These are phyloP conservation scores for Volvox africanus DNA, from an alignment of 139 green algal species.

Conservation along the genomic window DNA sequence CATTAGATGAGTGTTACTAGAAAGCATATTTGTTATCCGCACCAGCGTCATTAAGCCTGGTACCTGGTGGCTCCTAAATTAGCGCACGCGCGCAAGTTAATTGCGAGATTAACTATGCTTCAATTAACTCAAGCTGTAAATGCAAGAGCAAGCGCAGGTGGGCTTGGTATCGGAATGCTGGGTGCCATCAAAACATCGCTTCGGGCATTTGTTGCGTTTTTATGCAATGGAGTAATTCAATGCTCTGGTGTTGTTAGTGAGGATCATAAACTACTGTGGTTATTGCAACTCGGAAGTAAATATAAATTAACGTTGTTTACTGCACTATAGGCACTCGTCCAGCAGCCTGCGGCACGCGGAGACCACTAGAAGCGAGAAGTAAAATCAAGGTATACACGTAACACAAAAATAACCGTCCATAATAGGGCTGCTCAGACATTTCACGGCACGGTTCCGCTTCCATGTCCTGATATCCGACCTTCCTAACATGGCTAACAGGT, in stretches of 20 bases:
- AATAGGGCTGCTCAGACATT: not conserved
- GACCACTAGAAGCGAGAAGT: not conserved
- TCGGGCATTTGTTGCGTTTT: not conserved
- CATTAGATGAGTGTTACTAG: not conserved
- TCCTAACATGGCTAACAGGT: not conserved
- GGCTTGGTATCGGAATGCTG: not conserved
- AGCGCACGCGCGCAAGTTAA: no score
- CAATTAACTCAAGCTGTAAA: not conserved
- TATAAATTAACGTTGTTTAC: no score
- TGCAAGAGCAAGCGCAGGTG: not conserved
- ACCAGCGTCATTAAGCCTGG: no score
- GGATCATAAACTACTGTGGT: no score
- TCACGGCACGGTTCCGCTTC: slow-evolving; percentile 3
- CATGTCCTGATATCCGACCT: not conserved
- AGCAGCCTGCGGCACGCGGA: not conserved
- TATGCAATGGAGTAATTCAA: not conserved
- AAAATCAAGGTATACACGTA: not conserved
- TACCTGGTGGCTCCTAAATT: no score
- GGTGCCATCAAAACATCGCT: not conserved
- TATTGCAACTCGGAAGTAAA: no score
- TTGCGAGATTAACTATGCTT: not conserved
- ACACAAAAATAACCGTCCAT: no score
- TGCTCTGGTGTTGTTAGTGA: no score
- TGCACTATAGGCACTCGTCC: not conserved
- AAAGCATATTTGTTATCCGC: not conserved